A percentile compares a stretch with the other conserved stretches of the same genome.
These are phyloP conservation scores for Mollisiaceae sp. DNA, from an alignment of 2,329 filamentous ascomycete species.

Conservation along the genomic window DNA sequence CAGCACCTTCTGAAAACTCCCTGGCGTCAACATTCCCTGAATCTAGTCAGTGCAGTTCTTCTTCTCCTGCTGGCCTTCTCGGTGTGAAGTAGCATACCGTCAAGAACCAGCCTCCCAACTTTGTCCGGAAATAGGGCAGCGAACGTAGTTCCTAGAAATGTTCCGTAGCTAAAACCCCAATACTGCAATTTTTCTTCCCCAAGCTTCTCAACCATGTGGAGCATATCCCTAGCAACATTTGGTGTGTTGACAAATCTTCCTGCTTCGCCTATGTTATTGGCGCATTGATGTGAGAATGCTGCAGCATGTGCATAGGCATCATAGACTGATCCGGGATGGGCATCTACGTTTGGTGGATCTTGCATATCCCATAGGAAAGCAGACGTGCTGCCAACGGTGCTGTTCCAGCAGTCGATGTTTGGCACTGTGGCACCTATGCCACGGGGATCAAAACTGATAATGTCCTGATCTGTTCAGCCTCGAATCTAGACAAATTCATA, in stretches of 20 bases:
- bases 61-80: conserved; percentile 43
- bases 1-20: conserved; percentile 40
- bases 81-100: conserved; percentile 44
- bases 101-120: conserved; percentile 48
- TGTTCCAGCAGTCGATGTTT: conserved; percentile 53
- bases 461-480: conserved; percentile 45
- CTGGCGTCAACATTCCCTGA: conserved; percentile 36
- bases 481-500: background rate
- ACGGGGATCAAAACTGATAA: conserved; percentile 57
- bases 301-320: conserved; percentile 52
- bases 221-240: conserved; percentile 44
- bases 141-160: conserved; percentile 50
- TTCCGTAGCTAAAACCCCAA: conserved; percentile 57
- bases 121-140: conserved; percentile 49
- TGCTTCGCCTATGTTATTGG: conserved; percentile 9
- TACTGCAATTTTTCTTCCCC: conserved; percentile 49
- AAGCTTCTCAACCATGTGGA: conserved; percentile 41
- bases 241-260: conserved; percentile 35
- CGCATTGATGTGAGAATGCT: conserved; percentile 52
- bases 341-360: conserved; percentile 51
- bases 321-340: conserved; percentile 52
- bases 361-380: conserved; percentile 50
- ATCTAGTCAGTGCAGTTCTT: conserved; percentile 47
- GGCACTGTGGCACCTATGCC: conserved; percentile 54
- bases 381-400: background rate